Conservation (phyloP, 2,329 filamentous ascomycete species). For the Aspergillus felis region DNA sequence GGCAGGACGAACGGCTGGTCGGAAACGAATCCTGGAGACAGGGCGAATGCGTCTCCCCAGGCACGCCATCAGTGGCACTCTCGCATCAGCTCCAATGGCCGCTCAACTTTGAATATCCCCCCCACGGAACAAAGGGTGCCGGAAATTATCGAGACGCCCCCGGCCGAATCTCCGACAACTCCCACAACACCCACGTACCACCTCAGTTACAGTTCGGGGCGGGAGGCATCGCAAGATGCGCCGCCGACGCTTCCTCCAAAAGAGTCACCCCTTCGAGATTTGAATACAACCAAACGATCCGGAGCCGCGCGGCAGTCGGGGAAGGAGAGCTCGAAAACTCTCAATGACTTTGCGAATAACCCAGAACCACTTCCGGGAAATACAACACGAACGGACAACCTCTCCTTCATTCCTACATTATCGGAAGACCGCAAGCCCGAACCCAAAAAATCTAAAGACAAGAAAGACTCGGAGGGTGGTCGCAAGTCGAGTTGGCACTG, state of each 20-base stretch:
- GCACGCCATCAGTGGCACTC: slow-evolving; percentile 51
- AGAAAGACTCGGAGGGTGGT: slow-evolving; percentile 66
- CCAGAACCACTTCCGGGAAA: slow-evolving; percentile 68
- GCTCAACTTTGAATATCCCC: slow-evolving; percentile 51
- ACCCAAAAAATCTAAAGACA: slow-evolving; percentile 60
- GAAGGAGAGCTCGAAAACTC: slow-evolving; percentile 46
- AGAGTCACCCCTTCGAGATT: slow-evolving; percentile 20
- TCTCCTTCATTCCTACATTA: slow-evolving; percentile 77
- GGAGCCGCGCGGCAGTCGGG: slow-evolving; percentile 23
- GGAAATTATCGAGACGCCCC: slow-evolving; percentile 62
- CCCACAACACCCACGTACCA: slow-evolving; percentile 27
- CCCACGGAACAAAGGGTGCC: slow-evolving; percentile 48
- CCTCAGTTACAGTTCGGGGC: slow-evolving; percentile 45
- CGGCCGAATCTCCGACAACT: slow-evolving; percentile 39
- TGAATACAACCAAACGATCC: slow-evolving; percentile 31
- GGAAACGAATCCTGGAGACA: slow-evolving; percentile 27
- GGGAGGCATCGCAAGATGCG: slow-evolving; percentile 48
- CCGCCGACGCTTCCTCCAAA: slow-evolving; percentile 48
- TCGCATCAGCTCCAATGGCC: slow-evolving; percentile 53
- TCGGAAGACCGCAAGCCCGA: slow-evolving; percentile 69
- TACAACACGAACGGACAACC: slow-evolving; percentile 66
- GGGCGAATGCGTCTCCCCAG: slow-evolving; percentile 34
- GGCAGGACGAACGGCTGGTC: slow-evolving; percentile 16
- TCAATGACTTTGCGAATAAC: slow-evolving; percentile 63
- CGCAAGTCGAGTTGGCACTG: slow-evolving; percentile 77